Evolutionary conservation across 2,329 filamentous ascomycete species (phyloP).

Genomic region (Fusarium agapanthi): DNA sequence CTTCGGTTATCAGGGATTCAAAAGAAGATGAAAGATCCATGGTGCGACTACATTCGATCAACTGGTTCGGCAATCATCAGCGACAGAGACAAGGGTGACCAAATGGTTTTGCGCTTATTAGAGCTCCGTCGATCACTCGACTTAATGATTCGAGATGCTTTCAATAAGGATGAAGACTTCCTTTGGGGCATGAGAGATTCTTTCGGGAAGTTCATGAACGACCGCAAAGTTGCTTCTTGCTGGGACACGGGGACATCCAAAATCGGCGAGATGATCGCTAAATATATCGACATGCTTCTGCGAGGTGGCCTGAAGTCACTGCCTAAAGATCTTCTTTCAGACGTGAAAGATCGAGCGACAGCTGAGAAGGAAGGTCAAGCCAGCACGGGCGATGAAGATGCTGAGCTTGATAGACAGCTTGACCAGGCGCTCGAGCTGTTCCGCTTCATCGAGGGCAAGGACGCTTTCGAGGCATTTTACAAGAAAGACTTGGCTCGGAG

Average conservation of each 20-base stretch:
- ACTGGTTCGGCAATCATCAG: slow-evolving; percentile 82
- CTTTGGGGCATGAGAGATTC: slow-evolving; percentile 82
- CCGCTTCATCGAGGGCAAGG: slow-evolving; percentile 96
- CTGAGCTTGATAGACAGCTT: slow-evolving; percentile 88
- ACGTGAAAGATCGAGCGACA: slow-evolving; percentile 64
- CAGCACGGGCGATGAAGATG: slow-evolving; percentile 84
- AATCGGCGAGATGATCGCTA: slow-evolving; percentile 98
- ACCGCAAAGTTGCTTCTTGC: slow-evolving; percentile 74
- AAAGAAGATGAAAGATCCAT: slow-evolving; percentile 74
- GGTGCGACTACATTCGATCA: slow-evolving; percentile 79
- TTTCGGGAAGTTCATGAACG: slow-evolving; percentile 93
- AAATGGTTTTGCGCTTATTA: slow-evolving; percentile 87
- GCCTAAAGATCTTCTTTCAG: slow-evolving; percentile 72
- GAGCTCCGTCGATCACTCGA: slow-evolving; percentile 84
- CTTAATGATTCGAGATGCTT: slow-evolving; percentile 77
- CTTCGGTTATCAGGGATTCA: slow-evolving; percentile 77
- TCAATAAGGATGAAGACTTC: slow-evolving; percentile 79
- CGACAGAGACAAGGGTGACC: slow-evolving; percentile 78
- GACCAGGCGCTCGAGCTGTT: slow-evolving; percentile 95
- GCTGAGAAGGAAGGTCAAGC: slow-evolving; percentile 71
- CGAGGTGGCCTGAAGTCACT: slow-evolving; percentile 87
- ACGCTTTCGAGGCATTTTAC: slow-evolving; percentile 98
- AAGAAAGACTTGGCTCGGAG: slow-evolving; percentile 94
- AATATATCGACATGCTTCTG: slow-evolving; percentile 90
- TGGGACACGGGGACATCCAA: slow-evolving; percentile 89